Evolutionary conservation across 768 basidiomycete species (phyloP), one percentile per base, ranked within the genome.

Genomic region (Dendrothele bispora): DNA sequence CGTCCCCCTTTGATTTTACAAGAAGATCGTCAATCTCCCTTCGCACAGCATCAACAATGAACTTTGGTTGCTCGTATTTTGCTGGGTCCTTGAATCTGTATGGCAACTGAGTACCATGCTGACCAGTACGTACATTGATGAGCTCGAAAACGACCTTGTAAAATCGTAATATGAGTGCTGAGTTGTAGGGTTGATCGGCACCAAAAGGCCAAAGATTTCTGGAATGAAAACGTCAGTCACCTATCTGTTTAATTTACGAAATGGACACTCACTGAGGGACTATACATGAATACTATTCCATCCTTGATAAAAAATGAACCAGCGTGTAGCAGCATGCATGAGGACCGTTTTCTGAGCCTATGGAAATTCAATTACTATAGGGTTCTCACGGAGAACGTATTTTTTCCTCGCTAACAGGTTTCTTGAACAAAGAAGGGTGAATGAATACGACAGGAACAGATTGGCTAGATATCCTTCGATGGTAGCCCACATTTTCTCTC

Each of bases 271-370:
- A 34, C 46, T 39, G 17, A 47, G 37, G 39, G 17, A 18, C 2
- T 36, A 15, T 22, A 39, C 46, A 15, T 47, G 46, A 6, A 39
- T 47, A 30, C 37, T 39, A 29, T 47, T 47, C 46, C 46, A 47
- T 11, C 46, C 46, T 27, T 38, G 37, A 21, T 47, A 38, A 5
- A 38, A 39, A 1, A 47, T 25, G 21, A 47, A 47, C 37, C 36
- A 47, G 5, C 46, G 37, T 18, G 46, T 47, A 4, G 29, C 46
- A 7, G 24, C n/a, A 20, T 47, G 46, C 11, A 15, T 21, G 7
- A 47, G 27, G n/a, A 47, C 32, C 5, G 27, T 39, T 26, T 47
- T 38, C 32, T 47, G 46, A 20, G 14, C 27, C 46, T 38, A 47
- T 21, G 2, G 7, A 22, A 20, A 26, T n/a, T 15, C 28, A 17